Evolutionary conservation across 805 yeast species (phyloP), one percentile per base, ranked within the genome.

Genomic region (Candida sithepensis): DNA sequence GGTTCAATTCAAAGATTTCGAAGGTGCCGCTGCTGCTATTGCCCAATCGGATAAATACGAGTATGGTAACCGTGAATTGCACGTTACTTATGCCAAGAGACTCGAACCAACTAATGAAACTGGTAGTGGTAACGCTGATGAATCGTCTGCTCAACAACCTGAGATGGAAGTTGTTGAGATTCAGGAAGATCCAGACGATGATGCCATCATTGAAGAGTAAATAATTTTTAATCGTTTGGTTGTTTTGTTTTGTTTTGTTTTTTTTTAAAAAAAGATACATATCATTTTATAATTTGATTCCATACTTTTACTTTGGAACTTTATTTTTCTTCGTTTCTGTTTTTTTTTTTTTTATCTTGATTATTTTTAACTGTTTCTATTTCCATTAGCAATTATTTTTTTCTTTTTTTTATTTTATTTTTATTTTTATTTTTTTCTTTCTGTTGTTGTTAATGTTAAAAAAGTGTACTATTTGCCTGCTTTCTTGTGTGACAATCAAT

Each of bases 11-110:
- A 84, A 77, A 50, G 72, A 74, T 46, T 75, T 72, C 26, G 87
- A 78, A 30, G 74, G 79, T 51, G 96, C 97, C 1, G 85, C 81
- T 42, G 69, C 74, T 42, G 92, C 96, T 43, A 81, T 92, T 55
- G 72, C 72, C 40, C 86, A 85, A 67, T 76, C 94, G 59, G 76
- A 88, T 61, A 82, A 81, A 44, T 92, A 91, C 69, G 81, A 76
- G 50, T 92, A 91, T 61, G 98, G 97, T 57, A 88, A 84, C 38
- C 82, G 96, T 58, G 80, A 78, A 52, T 70, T 91, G 55, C 72
- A 67, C 22, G 77, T 92, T 34, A 71, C 90, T 1, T 91, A 75
- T 66, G 97, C 91, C 16, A 69, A 70, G 48, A 70, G 62, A 48
- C 48, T 45, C 16, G 42, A 34, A 12, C 34, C 38, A 10, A n/a